phyloP scores from a whole-genome alignment of 106 monocot genomes.

The Hemerocallis citrina region DNA sequence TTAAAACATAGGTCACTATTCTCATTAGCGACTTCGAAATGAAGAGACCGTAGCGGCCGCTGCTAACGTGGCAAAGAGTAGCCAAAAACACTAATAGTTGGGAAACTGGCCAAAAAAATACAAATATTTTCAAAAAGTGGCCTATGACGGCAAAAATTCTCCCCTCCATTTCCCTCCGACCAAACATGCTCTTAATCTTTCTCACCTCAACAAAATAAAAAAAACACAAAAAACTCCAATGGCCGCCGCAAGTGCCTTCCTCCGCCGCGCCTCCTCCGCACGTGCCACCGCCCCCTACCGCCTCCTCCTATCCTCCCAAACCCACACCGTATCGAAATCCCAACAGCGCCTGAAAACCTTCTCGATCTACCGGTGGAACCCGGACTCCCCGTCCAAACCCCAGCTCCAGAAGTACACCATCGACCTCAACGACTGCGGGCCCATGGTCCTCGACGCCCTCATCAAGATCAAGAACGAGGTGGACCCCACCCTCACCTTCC shows the following conservation, averaged over 20 bases:
- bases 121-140: too few relatives aligned
- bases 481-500: constrained; percentile 73
- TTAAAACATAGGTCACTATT: too few relatives aligned
- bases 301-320: constrained; percentile 4
- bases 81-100: too few relatives aligned
- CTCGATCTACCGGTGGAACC: constrained; percentile 93
- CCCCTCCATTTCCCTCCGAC: too few relatives aligned
- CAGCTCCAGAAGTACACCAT: constrained; percentile 58
- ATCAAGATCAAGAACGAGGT: constrained; percentile 96
- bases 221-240: neutral
- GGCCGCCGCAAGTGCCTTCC: neutral
- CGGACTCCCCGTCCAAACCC: constrained; percentile 56
- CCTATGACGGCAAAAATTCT: too few relatives aligned
- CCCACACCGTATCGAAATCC: constrained; percentile 3
- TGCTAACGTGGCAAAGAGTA: too few relatives aligned
- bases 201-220: neutral
- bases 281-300: constrained; percentile 12
- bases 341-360: constrained; percentile 38
- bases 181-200: too few relatives aligned
- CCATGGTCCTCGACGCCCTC: constrained; percentile 89
- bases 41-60: too few relatives aligned
- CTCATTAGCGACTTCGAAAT: too few relatives aligned
- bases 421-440: constrained; percentile 75
- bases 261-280: neutral
- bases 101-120: too few relatives aligned